A percentile compares a stretch with the other conserved stretches of the same genome.
Evolutionary conservation across 768 basidiomycete species (phyloP).

Genomic region (Paxillus rubicundulus): DNA sequence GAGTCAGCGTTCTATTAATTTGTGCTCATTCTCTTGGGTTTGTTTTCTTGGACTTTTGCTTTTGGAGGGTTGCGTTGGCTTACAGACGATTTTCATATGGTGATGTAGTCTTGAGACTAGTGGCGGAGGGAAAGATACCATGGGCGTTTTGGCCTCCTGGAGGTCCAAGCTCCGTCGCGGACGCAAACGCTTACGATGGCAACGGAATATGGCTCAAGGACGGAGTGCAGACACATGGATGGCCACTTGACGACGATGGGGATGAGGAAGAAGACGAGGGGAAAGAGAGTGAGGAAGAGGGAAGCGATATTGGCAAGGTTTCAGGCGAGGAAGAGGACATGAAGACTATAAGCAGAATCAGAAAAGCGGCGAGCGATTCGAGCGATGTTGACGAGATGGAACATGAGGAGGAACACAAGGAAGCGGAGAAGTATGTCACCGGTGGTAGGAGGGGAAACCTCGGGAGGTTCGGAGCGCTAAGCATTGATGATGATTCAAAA

Average conservation of each 20-base stretch:
- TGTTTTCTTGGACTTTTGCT: not conserved
- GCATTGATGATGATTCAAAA: conserved; percentile 14
- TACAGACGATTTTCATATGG: not conserved
- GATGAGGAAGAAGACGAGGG: conserved; percentile 32
- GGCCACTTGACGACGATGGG: conserved; percentile 31
- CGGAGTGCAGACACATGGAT: conserved; percentile 17
- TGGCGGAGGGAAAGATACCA: conserved; percentile 75
- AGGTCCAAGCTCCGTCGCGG: conserved; percentile 24
- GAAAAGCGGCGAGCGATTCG: not conserved
- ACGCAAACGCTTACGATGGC: conserved; percentile 26
- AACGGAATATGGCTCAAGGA: conserved; percentile 60
- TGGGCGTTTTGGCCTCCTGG: conserved; percentile 89
- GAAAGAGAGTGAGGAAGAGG: conserved; percentile 30
- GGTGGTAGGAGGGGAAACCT: conserved; percentile 3
- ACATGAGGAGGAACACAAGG: conserved; percentile 18
- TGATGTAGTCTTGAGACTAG: conserved; percentile 65
- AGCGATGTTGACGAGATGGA: conserved; percentile 23
- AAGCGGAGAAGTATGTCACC: conserved; percentile 8
- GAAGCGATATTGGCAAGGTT: conserved; percentile 12
- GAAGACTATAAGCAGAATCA: not conserved
- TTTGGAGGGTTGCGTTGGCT: not conserved
- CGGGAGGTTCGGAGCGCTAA: conserved; percentile 33
- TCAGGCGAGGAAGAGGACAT: conserved; percentile 11
- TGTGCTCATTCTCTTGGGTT: not conserved
- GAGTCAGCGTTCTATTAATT: conserved; percentile 31